phyloP scores from a whole-genome alignment of 495 filamentous ascomycete genomes.

The Trichoderma erinaceum region DNA sequence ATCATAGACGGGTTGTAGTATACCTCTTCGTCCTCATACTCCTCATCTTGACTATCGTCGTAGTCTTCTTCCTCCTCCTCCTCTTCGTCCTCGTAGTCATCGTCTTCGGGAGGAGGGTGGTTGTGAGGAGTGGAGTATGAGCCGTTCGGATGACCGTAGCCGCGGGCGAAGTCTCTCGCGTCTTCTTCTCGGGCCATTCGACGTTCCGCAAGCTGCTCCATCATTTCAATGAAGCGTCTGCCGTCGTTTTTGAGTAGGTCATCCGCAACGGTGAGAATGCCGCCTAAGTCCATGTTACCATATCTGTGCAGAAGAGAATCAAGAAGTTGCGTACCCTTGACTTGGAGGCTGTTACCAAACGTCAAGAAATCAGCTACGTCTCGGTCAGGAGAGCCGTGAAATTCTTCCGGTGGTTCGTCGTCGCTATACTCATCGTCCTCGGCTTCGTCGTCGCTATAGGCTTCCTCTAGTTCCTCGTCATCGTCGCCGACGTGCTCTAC shows the following conservation, averaged over 20 bases:
- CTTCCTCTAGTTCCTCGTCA: conserved; percentile 58
- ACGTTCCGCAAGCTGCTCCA: conserved; percentile 97
- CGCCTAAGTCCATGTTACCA: conserved; percentile 56
- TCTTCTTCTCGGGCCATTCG: conserved; percentile 96
- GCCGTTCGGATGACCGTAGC: conserved; percentile 49
- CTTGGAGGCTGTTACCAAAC: conserved; percentile 93
- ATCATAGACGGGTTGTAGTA: conserved; percentile 24
- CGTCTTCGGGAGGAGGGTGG: conserved; percentile 58
- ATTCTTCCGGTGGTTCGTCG: conserved; percentile 51
- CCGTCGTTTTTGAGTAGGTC: conserved; percentile 98
- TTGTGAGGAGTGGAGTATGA: conserved; percentile 39
- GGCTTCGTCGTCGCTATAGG: conserved; percentile 47
- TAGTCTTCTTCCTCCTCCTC: conserved; percentile 59
- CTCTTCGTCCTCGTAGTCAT: conserved; percentile 66
- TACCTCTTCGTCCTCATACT: conserved; percentile 85
- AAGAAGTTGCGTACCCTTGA: conserved; percentile 69
- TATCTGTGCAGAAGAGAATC: conserved; percentile 32
- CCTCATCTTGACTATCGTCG: conserved; percentile 78
- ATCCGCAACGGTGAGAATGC: conserved; percentile 97
- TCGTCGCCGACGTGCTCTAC: conserved; percentile 56
- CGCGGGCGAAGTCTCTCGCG: conserved; percentile 62
- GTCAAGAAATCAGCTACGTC: conserved; percentile 83
- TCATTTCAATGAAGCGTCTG: conserved; percentile 99
- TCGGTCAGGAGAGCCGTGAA: conserved; percentile 56
- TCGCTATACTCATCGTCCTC: conserved; percentile 50